Percentiles rank a stretch among this genome's conserved stretches.
These are phyloP conservation scores for Corchorus olitorius DNA, from an alignment of 345 rosid genomes.

Conservation along the genomic window DNA sequence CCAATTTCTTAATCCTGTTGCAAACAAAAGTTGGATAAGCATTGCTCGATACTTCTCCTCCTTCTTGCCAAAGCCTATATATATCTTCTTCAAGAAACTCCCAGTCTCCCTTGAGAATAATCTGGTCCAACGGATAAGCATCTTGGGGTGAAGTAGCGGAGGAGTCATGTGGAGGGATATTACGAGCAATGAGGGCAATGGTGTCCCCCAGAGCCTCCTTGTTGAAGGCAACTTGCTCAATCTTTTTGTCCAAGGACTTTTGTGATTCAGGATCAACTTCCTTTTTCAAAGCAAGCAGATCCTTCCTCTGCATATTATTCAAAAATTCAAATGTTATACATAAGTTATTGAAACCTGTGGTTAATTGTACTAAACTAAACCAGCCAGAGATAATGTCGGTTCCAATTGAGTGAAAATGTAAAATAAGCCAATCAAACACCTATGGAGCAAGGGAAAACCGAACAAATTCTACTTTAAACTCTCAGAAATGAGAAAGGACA, in stretches of 20 bases:
- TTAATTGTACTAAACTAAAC: background rate
- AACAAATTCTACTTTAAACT: conserved; percentile 1
- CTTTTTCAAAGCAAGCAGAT: conserved; percentile 37
- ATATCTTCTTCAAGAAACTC: conserved; percentile 53
- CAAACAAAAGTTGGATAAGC: conserved; percentile 67
- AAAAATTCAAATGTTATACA: background rate
- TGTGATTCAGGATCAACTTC: conserved; percentile 59
- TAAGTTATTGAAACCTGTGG: background rate
- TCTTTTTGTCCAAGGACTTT: conserved; percentile 42
- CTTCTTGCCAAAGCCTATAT: conserved; percentile 40
- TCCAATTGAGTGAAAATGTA: background rate
- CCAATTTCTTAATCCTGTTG: conserved; percentile 66
- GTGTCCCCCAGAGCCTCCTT: conserved; percentile 60
- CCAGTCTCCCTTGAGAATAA: conserved; percentile 75
- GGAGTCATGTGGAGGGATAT: conserved; percentile 68
- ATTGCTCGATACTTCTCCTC: conserved; percentile 28
- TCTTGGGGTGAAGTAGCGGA: conserved; percentile 57
- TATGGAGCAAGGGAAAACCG: background rate
- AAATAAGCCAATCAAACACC: background rate
- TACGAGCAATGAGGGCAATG: conserved; percentile 45
- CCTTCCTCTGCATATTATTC: conserved; percentile 52
- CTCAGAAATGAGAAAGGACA: conserved; percentile 3
- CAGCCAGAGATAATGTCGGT: background rate
- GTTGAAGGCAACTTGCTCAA: conserved; percentile 46
- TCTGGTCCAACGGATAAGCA: conserved; percentile 78